These are phyloP conservation scores for Malassezia furfur DNA, from an alignment of 1,284 basidiomycete genomes.

Conservation along the genomic window DNA sequence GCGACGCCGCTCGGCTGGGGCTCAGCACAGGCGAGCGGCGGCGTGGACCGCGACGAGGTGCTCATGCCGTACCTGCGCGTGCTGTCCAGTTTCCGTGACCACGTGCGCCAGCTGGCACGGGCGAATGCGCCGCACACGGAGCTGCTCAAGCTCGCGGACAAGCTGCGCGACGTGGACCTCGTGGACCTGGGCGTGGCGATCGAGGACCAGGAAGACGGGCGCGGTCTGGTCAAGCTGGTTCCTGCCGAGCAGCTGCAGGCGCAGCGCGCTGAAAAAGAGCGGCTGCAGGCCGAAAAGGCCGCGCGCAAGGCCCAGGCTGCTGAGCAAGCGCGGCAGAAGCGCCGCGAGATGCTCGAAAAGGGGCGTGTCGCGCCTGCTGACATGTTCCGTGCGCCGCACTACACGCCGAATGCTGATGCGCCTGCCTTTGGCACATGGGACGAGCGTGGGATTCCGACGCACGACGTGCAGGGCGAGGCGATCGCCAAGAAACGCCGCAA, in stretches of 20 bases:
- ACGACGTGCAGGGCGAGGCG: conserved; percentile 72
- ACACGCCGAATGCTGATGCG: conserved; percentile 55
- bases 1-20: conserved; percentile 40
- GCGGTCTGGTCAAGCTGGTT: conserved; percentile 74
- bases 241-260: conserved; percentile 70
- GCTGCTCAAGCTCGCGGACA: conserved; percentile 55
- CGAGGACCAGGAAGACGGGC: conserved; percentile 82
- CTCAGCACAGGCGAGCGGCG: conserved; percentile 18
- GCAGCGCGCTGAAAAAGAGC: conserved; percentile 81
- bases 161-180: conserved; percentile 77
- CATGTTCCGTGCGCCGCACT: conserved; percentile 60
- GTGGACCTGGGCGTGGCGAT: conserved; percentile 87
- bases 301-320: conserved; percentile 68
- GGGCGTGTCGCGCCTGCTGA: conserved; percentile 66
- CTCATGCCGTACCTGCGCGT: conserved; percentile 81
- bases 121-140: conserved; percentile 28
- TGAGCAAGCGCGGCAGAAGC: conserved; percentile 65
- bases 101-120: conserved; percentile 73
- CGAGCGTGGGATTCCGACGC: conserved; percentile 69
- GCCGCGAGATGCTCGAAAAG: conserved; percentile 69
- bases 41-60: conserved; percentile 63
- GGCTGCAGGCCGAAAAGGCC: conserved; percentile 63
- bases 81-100: conserved; percentile 83
- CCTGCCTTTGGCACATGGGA: conserved; percentile 57
- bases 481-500: conserved; percentile 73